Conservation (phyloP, 164 flowering plant genomes). For the Stephania yunnanensis region DNA sequence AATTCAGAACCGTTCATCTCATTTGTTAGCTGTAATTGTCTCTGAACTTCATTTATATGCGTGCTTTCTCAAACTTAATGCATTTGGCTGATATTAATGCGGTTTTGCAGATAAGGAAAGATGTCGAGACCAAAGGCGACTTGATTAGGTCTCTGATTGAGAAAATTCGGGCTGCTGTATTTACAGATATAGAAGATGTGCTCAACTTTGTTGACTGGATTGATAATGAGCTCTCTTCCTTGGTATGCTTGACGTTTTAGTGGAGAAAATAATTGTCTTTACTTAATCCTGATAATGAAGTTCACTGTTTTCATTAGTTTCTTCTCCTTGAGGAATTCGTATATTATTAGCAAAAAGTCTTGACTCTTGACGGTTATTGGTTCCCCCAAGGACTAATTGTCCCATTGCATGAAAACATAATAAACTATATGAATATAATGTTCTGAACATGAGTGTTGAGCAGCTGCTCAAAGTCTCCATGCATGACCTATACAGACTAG, state of each 20-base stretch:
- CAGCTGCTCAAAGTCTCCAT: background rate
- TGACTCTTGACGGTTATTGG: background rate
- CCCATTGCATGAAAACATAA: background rate
- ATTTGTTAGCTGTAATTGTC: slow-evolving; percentile 55
- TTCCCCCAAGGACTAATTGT: background rate
- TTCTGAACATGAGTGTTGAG: too few species aligned
- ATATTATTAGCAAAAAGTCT: background rate
- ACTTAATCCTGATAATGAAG: background rate
- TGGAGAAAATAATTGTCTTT: background rate
- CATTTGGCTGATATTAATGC: slow-evolving; percentile 3
- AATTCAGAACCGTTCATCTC: slow-evolving; percentile 68
- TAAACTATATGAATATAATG: too few species aligned
- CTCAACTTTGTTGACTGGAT: slow-evolving; percentile 61
- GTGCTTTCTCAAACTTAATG: background rate
- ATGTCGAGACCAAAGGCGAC: slow-evolving; percentile 63
- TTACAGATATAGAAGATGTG: slow-evolving; percentile 49
- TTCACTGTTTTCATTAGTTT: background rate
- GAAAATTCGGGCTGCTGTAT: slow-evolving; percentile 40
- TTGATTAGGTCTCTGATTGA: slow-evolving; percentile 52
- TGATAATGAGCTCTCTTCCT: slow-evolving; percentile 52
- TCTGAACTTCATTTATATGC: background rate
- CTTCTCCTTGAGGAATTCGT: background rate
- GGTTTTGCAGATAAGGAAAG: slow-evolving; percentile 45
- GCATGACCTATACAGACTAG: background rate
- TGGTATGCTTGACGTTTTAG: slow-evolving; percentile 34